phyloP scores from a whole-genome alignment of 139 green algal species.

The Mesostigma viride region DNA sequence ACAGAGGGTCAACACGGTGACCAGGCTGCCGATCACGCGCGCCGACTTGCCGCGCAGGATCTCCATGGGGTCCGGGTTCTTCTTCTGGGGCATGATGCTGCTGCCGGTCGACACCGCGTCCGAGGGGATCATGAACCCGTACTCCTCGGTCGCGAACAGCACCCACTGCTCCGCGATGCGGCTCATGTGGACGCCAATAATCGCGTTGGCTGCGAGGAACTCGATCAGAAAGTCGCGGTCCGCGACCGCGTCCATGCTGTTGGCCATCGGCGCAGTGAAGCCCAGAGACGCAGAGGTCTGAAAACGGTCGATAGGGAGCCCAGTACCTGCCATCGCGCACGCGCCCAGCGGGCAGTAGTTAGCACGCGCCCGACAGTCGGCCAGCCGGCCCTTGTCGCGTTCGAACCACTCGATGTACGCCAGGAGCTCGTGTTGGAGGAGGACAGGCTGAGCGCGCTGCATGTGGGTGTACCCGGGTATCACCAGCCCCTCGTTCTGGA shows the following conservation, averaged over 20 bases:
- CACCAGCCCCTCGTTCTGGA: slow-evolving; percentile 20
- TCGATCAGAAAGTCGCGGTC: slow-evolving; percentile 94
- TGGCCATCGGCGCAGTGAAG: slow-evolving; percentile 67
- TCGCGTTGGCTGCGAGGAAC: slow-evolving; percentile 63
- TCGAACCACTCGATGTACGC: slow-evolving; percentile 80
- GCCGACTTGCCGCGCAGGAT: slow-evolving; percentile 82
- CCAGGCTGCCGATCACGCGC: slow-evolving; percentile 74
- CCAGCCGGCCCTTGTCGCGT: slow-evolving; percentile 80
- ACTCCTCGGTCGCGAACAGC: slow-evolving; percentile 33
- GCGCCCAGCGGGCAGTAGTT: slow-evolving; percentile 64
- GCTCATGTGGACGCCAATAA: slow-evolving; percentile 76
- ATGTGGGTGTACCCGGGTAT: slow-evolving; percentile 64
- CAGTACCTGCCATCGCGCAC: slow-evolving; percentile 89
- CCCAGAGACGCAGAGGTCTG: slow-evolving; percentile 57
- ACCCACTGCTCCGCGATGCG: slow-evolving; percentile 43
- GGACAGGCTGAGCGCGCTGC: slow-evolving; percentile 85
- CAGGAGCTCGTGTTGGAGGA: slow-evolving; percentile 91
- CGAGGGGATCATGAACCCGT: slow-evolving; percentile 28
- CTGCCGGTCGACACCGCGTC: slow-evolving; percentile 61
- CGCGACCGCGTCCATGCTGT: slow-evolving; percentile 90
- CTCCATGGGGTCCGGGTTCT: slow-evolving; percentile 97
- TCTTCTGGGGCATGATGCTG: slow-evolving; percentile 98
- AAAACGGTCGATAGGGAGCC: slow-evolving; percentile 81
- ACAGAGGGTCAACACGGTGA: slow-evolving; percentile 70
- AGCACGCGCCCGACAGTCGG: slow-evolving; percentile 72